Percentiles rank a stretch among this genome's conserved stretches.
phyloP scores from a whole-genome alignment of 1,139 yeast species.

The Blastobotrys elegans region DNA sequence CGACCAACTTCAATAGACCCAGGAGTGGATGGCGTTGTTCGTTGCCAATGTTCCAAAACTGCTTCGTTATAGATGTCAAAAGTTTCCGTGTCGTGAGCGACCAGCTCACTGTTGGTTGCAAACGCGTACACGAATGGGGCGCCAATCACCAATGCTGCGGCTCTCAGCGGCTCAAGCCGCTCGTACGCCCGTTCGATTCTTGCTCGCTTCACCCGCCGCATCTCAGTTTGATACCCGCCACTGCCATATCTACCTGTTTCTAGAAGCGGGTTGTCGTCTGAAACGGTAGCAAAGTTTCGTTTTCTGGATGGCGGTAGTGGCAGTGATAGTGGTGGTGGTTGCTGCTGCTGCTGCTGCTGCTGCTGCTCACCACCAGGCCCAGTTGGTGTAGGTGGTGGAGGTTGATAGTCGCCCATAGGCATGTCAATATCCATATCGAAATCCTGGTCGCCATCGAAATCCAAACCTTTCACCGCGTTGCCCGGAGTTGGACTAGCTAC shows the following conservation, averaged over 20 bases:
- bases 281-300: not conserved
- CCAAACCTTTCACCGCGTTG: not conserved
- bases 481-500: not conserved
- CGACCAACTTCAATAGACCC: constrained; percentile 12
- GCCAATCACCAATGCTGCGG: constrained; percentile 1
- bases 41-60: too few relatives aligned
- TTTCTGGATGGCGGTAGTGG: not conserved
- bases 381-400: not conserved
- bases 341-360: not conserved
- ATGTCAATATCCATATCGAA: not conserved
- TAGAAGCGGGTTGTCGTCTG: not conserved
- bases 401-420: not conserved
- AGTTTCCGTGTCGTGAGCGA: too few relatives aligned
- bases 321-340: not conserved
- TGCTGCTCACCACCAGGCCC: not conserved
- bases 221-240: not conserved
- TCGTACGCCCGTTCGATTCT: not conserved
- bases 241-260: not conserved
- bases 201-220: not conserved
- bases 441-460: not conserved
- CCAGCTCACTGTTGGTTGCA: too few relatives aligned
- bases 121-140: constrained; percentile 7
- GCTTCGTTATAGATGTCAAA: too few relatives aligned
- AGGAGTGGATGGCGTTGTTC: constrained; percentile 5
- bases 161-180: not conserved